phyloP scores from a whole-genome alignment of 306 rosid genomes.

The Lathyrus oleraceus region DNA sequence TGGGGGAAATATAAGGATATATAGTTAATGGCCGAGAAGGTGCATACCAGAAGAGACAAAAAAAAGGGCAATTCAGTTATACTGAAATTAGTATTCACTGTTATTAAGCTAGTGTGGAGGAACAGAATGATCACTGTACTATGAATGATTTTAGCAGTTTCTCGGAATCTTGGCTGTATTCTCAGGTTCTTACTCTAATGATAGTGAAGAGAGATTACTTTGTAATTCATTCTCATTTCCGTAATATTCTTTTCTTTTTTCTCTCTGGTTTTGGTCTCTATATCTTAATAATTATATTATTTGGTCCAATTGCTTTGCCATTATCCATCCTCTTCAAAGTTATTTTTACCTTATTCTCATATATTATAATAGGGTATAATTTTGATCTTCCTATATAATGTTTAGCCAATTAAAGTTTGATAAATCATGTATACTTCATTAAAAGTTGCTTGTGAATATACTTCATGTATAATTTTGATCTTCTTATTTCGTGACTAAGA shows the following conservation, averaged over 20 bases:
- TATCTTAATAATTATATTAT: neutral
- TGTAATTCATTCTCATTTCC: neutral
- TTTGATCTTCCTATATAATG: neutral
- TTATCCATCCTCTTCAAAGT: neutral
- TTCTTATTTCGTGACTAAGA: neutral
- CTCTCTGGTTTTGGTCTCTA: neutral
- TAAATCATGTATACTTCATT: neutral
- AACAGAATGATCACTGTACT: neutral
- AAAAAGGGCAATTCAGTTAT: neutral
- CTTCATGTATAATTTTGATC: too few relatives aligned
- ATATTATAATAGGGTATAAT: neutral
- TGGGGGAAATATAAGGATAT: too few relatives aligned
- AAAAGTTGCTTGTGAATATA: neutral
- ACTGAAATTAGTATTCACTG: neutral
- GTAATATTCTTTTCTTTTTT: neutral
- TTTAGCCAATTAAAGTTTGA: neutral
- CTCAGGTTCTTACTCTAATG: neutral
- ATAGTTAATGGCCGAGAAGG: neutral
- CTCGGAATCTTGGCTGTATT: too few relatives aligned
- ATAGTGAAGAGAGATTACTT: neutral
- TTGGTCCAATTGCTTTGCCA: constrained; percentile 2
- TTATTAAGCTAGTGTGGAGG: neutral
- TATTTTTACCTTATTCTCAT: neutral
- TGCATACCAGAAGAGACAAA: neutral
- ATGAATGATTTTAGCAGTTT: neutral